A percentile compares a stretch with the other conserved stretches of the same genome.
phyloP scores from a whole-genome alignment of 176 grass and related monocot genomes.

The Triticum turgidum region DNA sequence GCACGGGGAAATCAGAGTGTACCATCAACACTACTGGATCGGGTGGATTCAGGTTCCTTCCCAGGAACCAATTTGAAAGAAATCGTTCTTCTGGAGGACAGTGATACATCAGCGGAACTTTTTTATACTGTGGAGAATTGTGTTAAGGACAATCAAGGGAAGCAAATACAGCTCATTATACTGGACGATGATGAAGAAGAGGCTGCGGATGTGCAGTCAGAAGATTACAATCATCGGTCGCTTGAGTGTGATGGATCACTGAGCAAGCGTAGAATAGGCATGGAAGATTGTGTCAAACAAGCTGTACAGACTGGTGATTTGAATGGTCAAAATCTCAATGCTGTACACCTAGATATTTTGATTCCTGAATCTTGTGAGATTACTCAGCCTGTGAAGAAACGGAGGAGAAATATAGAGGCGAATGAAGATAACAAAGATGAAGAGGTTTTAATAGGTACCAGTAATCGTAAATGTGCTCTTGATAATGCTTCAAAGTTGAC shows the following conservation, averaged over 20 bases:
- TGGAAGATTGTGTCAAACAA: not conserved
- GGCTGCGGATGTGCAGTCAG: not conserved
- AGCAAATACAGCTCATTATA: slow-evolving; percentile 10
- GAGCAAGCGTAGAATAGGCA: not conserved
- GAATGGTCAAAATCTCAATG: slow-evolving; percentile 6
- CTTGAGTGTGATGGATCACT: slow-evolving; percentile 22
- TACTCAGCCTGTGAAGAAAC: slow-evolving; percentile 11
- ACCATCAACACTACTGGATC: slow-evolving; percentile 11
- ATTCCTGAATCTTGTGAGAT: not conserved
- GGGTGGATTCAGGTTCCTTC: not conserved
- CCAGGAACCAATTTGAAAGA: not conserved
- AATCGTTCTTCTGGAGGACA: not conserved
- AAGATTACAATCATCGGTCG: slow-evolving; percentile 2
- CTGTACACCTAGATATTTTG: not conserved
- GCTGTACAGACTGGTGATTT: slow-evolving; percentile 3
- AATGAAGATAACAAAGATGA: slow-evolving; percentile 25
- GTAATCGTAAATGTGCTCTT: not conserved
- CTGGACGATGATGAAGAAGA: slow-evolving; percentile 2
- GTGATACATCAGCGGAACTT: not conserved
- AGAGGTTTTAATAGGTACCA: not conserved
- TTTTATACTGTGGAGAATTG: slow-evolving; percentile 5
- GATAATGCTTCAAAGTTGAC: slow-evolving; percentile 13
- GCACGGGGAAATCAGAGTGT: slow-evolving; percentile 8
- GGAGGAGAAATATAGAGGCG: slow-evolving; percentile 26
- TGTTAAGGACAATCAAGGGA: slow-evolving; percentile 21